phyloP scores from a whole-genome alignment of 768 basidiomycete genomes.

The Tulasnella sp. region DNA sequence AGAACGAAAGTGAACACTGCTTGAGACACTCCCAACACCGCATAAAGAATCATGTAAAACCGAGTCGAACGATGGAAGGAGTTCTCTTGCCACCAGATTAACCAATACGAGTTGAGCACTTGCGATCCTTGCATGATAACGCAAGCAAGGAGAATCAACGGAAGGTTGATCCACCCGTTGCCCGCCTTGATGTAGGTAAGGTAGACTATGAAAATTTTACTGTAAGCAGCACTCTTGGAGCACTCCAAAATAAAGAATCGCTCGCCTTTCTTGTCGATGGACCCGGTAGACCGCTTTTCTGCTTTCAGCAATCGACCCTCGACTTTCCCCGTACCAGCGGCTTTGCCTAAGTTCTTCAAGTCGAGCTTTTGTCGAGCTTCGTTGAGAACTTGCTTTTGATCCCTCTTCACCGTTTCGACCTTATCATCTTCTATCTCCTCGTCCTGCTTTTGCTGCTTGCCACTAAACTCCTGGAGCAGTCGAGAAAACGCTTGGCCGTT shows the following conservation, averaged over 20 bases:
- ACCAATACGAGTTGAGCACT: conserved; percentile 46
- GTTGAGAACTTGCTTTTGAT: conserved; percentile 21
- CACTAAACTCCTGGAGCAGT: conserved; percentile 52
- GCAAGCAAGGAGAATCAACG: conserved; percentile 39
- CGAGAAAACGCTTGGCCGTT: conserved; percentile 38
- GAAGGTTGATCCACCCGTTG: conserved; percentile 37
- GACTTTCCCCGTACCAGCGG: conserved; percentile 47
- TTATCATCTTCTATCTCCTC: conserved; percentile 22
- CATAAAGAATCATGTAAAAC: conserved; percentile 57
- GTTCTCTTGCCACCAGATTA: conserved; percentile 61
- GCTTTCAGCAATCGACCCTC: conserved; percentile 56
- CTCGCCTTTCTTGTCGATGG: conserved; percentile 40
- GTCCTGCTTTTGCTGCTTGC: conserved; percentile 28
- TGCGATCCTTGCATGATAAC: conserved; percentile 43
- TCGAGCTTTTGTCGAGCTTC: conserved; percentile 31
- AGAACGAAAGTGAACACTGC: conserved; percentile 45
- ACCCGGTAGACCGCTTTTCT: conserved; percentile 55
- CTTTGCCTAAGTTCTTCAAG: conserved; percentile 22
- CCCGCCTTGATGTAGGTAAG: conserved; percentile 47
- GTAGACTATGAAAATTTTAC: conserved; percentile 38
- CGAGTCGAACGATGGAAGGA: conserved; percentile 38
- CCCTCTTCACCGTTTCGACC: conserved; percentile 10
- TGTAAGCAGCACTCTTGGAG: too few species aligned
- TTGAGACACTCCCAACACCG: conserved; percentile 47
- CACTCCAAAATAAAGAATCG: not conserved